Evolutionary conservation across 495 filamentous ascomycete species (phyloP).

Genomic region (Aspergillus diversus): DNA sequence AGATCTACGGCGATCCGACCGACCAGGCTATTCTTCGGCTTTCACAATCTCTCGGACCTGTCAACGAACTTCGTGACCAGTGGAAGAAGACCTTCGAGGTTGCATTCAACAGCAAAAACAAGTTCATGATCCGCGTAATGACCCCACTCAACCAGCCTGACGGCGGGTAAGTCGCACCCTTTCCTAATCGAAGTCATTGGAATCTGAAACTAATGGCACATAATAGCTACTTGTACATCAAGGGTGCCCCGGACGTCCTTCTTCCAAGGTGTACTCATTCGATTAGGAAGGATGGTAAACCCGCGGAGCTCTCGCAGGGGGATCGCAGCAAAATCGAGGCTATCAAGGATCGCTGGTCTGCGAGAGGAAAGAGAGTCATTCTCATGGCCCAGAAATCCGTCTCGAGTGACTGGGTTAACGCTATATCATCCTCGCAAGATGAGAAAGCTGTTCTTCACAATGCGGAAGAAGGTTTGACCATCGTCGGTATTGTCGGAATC

Average conservation of each 20-base stretch:
- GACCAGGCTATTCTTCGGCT: slow-evolving; percentile 70
- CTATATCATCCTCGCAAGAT: slow-evolving; percentile 38
- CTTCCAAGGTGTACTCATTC: slow-evolving; percentile 57
- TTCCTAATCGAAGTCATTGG: background rate
- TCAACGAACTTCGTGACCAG: slow-evolving; percentile 43
- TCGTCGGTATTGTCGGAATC: slow-evolving; percentile 68
- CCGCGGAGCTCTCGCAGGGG: background rate
- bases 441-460: slow-evolving; percentile 54
- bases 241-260: slow-evolving; percentile 67
- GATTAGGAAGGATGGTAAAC: slow-evolving; percentile 49
- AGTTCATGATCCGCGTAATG: slow-evolving; percentile 62
- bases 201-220: background rate
- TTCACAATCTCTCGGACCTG: slow-evolving; percentile 55
- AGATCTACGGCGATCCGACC: slow-evolving; percentile 69
- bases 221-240: slow-evolving; percentile 53
- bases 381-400: slow-evolving; percentile 62
- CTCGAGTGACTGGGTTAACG: slow-evolving; percentile 32
- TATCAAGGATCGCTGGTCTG: slow-evolving; percentile 64
- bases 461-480: slow-evolving; percentile 52
- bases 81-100: slow-evolving; percentile 64
- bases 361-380: slow-evolving; percentile 66
- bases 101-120: slow-evolving; percentile 75
- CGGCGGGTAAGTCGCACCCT: background rate
- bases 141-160: background rate
- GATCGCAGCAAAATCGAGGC: slow-evolving; percentile 41